Evolutionary conservation across 768 basidiomycete species (phyloP).

Genomic region (Mycena rosella): DNA sequence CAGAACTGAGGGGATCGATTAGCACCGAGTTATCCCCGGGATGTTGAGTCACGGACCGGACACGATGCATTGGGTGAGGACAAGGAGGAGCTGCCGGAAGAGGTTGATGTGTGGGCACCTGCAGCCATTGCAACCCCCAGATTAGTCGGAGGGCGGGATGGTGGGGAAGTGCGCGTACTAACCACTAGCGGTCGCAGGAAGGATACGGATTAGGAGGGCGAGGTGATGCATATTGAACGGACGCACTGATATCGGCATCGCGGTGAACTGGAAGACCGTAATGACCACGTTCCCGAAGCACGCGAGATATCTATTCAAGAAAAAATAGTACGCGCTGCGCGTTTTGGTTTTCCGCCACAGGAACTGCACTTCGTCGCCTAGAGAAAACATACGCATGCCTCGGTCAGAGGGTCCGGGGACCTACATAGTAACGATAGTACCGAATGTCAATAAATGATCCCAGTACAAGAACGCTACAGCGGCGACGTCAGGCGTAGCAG

Average conservation of each 20-base stretch:
- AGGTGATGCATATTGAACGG: background rate
- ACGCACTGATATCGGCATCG: conserved; percentile 20
- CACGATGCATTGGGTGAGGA: conserved; percentile 21
- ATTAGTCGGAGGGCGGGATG: background rate
- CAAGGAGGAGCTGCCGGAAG: conserved; percentile 29
- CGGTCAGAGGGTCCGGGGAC: too few relatives aligned
- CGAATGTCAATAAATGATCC: conserved; percentile 23
- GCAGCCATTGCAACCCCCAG: too few relatives aligned
- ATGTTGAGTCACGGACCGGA: conserved; percentile 4
- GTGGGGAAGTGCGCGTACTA: background rate
- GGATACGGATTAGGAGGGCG: background rate
- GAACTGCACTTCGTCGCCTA: conserved; percentile 28
- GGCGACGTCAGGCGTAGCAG: background rate
- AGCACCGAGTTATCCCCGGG: too few relatives aligned
- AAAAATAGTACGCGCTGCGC: conserved; percentile 25
- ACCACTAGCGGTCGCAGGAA: background rate
- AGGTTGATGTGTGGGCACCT: conserved; percentile 23
- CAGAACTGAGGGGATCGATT: background rate
- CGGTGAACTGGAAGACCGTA: conserved; percentile 19
- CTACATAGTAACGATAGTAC: too few relatives aligned
- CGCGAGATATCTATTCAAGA: conserved; percentile 27
- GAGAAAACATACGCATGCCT: too few relatives aligned
- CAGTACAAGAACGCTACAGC: conserved; percentile 11
- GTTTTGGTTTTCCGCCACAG: conserved; percentile 21
- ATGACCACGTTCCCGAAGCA: conserved; percentile 21